phyloP scores from a whole-genome alignment of 148 eudicot genomes.

The Vaccinium corymbosum region DNA sequence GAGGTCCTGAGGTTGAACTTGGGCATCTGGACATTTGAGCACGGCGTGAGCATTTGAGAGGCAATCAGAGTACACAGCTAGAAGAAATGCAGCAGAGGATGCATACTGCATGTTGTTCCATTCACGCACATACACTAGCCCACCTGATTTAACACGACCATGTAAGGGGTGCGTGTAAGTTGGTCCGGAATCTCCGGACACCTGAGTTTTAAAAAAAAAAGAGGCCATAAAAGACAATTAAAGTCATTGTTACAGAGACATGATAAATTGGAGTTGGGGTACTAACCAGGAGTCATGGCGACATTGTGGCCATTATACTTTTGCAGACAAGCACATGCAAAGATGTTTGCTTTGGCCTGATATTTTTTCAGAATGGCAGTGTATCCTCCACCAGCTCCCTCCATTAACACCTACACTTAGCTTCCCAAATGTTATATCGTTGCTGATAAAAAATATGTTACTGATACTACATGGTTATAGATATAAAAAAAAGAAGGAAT shows the following conservation, averaged over 20 bases:
- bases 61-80: constrained; percentile 71
- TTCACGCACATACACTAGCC: constrained; percentile 53
- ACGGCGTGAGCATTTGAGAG: constrained; percentile 36
- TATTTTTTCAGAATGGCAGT: constrained; percentile 58
- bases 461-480: background rate
- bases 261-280: background rate
- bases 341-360: constrained; percentile 78
- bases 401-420: constrained; percentile 48
- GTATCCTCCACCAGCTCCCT: constrained; percentile 55
- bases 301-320: constrained; percentile 75
- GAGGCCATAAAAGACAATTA: background rate
- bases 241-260: background rate
- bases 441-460: background rate
- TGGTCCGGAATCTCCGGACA: too few species aligned
- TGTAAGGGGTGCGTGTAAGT: too few species aligned
- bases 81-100: constrained; percentile 64
- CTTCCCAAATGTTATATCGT: background rate
- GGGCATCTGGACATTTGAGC: constrained; percentile 61
- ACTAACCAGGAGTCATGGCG: constrained; percentile 66
- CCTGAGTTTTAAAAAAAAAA: too few species aligned
- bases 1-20: constrained; percentile 55
- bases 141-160: constrained; percentile 38
- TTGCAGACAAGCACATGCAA: constrained; percentile 69
- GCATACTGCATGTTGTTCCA: constrained; percentile 91
- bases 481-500: background rate